A percentile compares a stretch with the other conserved stretches of the same genome.
Conservation (phyloP, 2,329 filamentous ascomycete genomes). For the Emydomyces testavorans region DNA sequence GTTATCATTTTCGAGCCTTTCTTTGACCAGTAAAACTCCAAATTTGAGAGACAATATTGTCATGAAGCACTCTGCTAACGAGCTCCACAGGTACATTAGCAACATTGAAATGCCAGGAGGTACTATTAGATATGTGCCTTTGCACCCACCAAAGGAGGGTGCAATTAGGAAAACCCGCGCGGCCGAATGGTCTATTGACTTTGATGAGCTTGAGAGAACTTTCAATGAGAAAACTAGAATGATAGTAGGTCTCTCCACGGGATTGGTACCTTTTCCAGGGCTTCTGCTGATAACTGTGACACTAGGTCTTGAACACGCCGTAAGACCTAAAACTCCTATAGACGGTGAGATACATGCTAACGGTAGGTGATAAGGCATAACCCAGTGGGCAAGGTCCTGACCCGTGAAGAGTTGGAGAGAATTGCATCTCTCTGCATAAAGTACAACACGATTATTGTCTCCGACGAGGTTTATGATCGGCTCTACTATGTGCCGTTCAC, state of each 20-base stretch:
- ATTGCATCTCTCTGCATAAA: constrained; percentile 86
- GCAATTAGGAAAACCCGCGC: constrained; percentile 70
- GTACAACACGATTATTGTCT: constrained; percentile 86
- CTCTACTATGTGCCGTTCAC: constrained; percentile 95
- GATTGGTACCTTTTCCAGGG: constrained; percentile 10
- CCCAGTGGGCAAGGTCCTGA: constrained; percentile 92
- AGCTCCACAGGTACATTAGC: constrained; percentile 61
- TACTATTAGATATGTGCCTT: constrained; percentile 87
- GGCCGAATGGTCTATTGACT: constrained; percentile 77
- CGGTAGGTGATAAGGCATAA: constrained; percentile 50
- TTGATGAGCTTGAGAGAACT: constrained; percentile 65
- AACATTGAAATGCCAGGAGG: constrained; percentile 98
- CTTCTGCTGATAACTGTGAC: neutral
- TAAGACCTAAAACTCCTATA: constrained; percentile 21
- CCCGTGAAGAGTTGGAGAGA: constrained; percentile 64
- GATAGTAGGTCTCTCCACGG: constrained; percentile 54
- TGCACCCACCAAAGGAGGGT: constrained; percentile 76
- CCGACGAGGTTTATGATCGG: constrained; percentile 86
- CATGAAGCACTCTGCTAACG: no score
- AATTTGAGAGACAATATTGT: no score
- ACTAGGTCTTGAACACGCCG: constrained; percentile 41
- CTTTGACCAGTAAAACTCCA: constrained; percentile 88
- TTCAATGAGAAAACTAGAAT: constrained; percentile 86
- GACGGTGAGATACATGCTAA: neutral
- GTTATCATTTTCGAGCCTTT: constrained; percentile 98